Conservation (phyloP, 257 asterid species). For the Salvia splendens region DNA sequence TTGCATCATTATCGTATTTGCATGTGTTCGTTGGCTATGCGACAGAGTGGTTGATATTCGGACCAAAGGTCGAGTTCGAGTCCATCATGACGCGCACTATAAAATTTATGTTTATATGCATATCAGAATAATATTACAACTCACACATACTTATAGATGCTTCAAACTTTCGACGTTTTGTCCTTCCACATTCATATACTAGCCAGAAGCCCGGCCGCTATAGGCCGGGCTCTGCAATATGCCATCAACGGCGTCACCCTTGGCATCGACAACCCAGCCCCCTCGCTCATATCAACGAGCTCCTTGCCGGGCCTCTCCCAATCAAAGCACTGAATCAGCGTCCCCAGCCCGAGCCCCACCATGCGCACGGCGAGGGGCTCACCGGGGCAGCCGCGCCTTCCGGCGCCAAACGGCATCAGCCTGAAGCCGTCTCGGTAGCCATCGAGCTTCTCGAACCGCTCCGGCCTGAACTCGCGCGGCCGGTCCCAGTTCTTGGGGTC, state of each 20-base stretch:
- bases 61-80: too few species aligned
- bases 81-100: too few species aligned
- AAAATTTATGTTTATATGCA: too few species aligned
- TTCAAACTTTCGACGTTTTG: too few species aligned
- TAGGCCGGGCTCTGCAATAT: constrained; percentile 38
- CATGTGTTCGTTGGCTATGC: too few species aligned
- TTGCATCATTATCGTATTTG: too few species aligned
- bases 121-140: too few species aligned
- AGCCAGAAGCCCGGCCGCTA: constrained; percentile 28
- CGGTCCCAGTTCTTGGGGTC: constrained; percentile 58
- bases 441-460: constrained; percentile 50
- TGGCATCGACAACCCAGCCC: constrained; percentile 32
- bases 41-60: too few species aligned
- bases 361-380: constrained; percentile 58
- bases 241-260: constrained; percentile 42
- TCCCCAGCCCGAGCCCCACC: constrained; percentile 50
- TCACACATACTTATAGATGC: too few species aligned
- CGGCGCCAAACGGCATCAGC: constrained; percentile 57
- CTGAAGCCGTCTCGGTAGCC: constrained; percentile 41
- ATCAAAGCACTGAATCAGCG: constrained; percentile 64
- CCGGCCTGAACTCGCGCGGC: constrained; percentile 55
- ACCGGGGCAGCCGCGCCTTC: constrained; percentile 73
- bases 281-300: constrained; percentile 42
- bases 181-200: not conserved
- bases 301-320: constrained; percentile 41